phyloP scores from a whole-genome alignment of 257 asterid species.

The Paraleonurus japonicus region DNA sequence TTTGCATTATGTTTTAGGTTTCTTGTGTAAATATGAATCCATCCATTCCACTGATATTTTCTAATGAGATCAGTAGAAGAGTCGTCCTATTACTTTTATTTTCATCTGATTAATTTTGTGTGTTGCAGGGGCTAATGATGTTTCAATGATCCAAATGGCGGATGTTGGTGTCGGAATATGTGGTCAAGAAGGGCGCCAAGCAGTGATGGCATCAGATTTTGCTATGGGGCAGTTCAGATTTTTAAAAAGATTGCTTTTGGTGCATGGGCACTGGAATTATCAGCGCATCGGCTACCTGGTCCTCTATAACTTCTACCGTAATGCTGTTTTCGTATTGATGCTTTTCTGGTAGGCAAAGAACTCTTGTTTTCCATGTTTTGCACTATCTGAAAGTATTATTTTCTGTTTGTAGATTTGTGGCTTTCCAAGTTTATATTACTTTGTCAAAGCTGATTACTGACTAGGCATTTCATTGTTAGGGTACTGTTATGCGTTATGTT shows the following conservation, averaged over 20 bases:
- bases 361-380: slow-evolving; percentile 11
- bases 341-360: slow-evolving; percentile 77
- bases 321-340: slow-evolving; percentile 96
- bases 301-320: slow-evolving; percentile 91
- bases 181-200: slow-evolving; percentile 99
- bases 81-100: slow-evolving; percentile 6
- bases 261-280: slow-evolving; percentile 98
- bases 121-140: slow-evolving; percentile 90
- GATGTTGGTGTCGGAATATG: slow-evolving; percentile 99
- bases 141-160: slow-evolving; percentile 99
- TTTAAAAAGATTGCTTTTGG: slow-evolving; percentile 86
- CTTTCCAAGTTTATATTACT: not conserved
- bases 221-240: slow-evolving; percentile 98
- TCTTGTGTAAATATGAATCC: slow-evolving; percentile 37
- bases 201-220: slow-evolving; percentile 99
- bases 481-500: not conserved
- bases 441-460: not conserved
- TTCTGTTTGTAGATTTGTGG: not conserved
- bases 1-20: slow-evolving; percentile 10
- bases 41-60: slow-evolving; percentile 23
- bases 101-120: slow-evolving; percentile 29
- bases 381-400: slow-evolving; percentile 10
- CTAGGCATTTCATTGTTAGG: slow-evolving; percentile 5
- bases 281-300: slow-evolving; percentile 92
- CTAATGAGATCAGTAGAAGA: slow-evolving; percentile 1